phyloP scores from a whole-genome alignment of 2,329 filamentous ascomycete species.

The Xylaria sp. region DNA sequence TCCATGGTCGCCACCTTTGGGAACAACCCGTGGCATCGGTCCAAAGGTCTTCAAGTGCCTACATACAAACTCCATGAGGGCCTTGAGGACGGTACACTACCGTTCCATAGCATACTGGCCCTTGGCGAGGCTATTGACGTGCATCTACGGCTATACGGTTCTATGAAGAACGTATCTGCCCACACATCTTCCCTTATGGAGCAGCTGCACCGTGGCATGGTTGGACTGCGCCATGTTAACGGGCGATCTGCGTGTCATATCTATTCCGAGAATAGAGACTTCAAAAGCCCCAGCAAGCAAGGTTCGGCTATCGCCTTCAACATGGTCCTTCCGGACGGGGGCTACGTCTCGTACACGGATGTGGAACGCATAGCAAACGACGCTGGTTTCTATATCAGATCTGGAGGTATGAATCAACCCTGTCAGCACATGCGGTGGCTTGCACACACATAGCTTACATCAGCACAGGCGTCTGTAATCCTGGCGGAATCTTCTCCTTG shows the following conservation, averaged over 20 bases:
- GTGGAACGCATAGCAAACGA: constrained; percentile 65
- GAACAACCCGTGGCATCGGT: constrained; percentile 57
- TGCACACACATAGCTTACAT: constrained; percentile 16
- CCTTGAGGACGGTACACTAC: constrained; percentile 70
- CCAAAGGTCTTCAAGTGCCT: constrained; percentile 50
- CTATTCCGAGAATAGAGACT: constrained; percentile 59
- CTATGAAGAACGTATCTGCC: constrained; percentile 62
- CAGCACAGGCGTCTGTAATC: constrained; percentile 52
- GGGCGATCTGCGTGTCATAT: constrained; percentile 57
- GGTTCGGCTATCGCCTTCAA: constrained; percentile 71
- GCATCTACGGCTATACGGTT: constrained; percentile 61
- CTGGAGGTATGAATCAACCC: constrained; percentile 50
- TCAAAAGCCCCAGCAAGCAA: constrained; percentile 58
- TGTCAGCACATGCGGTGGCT: not conserved
- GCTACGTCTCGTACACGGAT: constrained; percentile 59
- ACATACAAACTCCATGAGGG: constrained; percentile 59
- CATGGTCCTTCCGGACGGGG: constrained; percentile 56
- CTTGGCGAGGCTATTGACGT: constrained; percentile 63
- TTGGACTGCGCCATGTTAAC: constrained; percentile 57
- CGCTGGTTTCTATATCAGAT: constrained; percentile 63
- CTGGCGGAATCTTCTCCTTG: constrained; percentile 53
- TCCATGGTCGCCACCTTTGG: constrained; percentile 61
- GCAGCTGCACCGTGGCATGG: constrained; percentile 55
- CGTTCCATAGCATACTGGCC: constrained; percentile 69
- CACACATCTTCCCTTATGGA: constrained; percentile 61